Evolutionary conservation across 2,329 filamentous ascomycete species (phyloP), one percentile per base, ranked within the genome.

Genomic region (Calonectria hongkongensis): DNA sequence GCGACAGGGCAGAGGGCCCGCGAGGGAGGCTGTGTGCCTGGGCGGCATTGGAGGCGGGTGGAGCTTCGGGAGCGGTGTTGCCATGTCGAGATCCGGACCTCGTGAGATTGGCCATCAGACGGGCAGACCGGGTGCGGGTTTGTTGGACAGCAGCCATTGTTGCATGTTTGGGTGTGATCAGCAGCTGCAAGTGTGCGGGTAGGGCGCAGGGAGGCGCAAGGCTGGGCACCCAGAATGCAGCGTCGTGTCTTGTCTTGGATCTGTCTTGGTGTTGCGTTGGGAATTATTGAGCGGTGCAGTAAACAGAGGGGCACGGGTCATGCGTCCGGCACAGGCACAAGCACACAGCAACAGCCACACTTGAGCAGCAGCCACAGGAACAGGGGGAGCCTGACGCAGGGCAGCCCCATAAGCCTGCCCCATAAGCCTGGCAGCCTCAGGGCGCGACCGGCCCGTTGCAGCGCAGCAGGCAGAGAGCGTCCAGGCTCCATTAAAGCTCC

Each of bases 1-100:
- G 65, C 18, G 81, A 78, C 30, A 85, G 51, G 6, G 80, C 72
- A n/a, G 83, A 75, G 15, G 78, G 76, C 16, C 78, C 77, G n/a
- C 30, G 33, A 36, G 25, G 33, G n/a, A 36, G 21, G 39, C 36
- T 41, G 30, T 66, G 28, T 28, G 25, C 36, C 25, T 54, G 63
- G 16, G 58, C 15, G 9, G 54, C 67, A 65, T 65, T 73, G 33
- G 36, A 56, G 5, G 68, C 5, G 3, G 72, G 76, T 5, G 72
- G 33, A 27, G 72, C 36, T 33, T 62, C 56, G 33, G 51, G n/a
- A 16, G 69, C 51, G 60, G 47, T 54, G 43, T 60, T 56, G 62
- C 66, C 64, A 36, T 75, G 69, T 39, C 74, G 74, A 43, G 73
- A 36, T 51, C 66, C 66, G 25, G 73, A 62, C 72, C 74, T 79